Conservation (phyloP, 2,329 filamentous ascomycete species). For the Colletotrichum ledebouriae region DNA sequence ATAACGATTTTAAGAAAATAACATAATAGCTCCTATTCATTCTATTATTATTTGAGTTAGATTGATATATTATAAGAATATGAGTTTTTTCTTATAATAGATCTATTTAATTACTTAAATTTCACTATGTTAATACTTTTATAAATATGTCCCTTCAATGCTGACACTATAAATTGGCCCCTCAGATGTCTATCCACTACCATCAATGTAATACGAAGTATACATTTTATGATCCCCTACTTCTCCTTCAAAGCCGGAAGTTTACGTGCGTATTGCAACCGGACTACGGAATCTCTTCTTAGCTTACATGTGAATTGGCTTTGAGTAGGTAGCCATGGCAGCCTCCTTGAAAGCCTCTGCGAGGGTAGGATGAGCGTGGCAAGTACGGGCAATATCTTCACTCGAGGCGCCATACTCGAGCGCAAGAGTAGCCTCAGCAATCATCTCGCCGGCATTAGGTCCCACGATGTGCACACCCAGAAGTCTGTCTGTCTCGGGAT, state of each 20-base stretch:
- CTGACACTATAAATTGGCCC: background rate
- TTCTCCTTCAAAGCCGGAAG: background rate
- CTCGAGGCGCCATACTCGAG: slow-evolving; percentile 96
- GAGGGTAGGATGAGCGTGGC: slow-evolving; percentile 95
- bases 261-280: background rate
- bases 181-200: background rate
- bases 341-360: slow-evolving; percentile 99
- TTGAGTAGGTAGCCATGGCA: slow-evolving; percentile 95
- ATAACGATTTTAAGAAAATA: background rate
- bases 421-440: slow-evolving; percentile 94
- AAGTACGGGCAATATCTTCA: slow-evolving; percentile 94
- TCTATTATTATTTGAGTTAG: too few relatives aligned
- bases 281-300: background rate
- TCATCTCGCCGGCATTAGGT: slow-evolving; percentile 98
- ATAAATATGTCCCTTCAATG: background rate
- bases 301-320: slow-evolving; percentile 92
- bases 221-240: background rate
- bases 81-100: too few relatives aligned
- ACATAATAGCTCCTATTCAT: too few relatives aligned
- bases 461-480: slow-evolving; percentile 97
- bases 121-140: too few relatives aligned
- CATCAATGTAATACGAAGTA: background rate
- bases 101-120: too few relatives aligned
- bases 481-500: slow-evolving; percentile 95
- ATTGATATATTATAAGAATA: too few relatives aligned